Evolutionary conservation across 106 monocot genomes (phyloP).

Genomic region (Acorus gramineus): DNA sequence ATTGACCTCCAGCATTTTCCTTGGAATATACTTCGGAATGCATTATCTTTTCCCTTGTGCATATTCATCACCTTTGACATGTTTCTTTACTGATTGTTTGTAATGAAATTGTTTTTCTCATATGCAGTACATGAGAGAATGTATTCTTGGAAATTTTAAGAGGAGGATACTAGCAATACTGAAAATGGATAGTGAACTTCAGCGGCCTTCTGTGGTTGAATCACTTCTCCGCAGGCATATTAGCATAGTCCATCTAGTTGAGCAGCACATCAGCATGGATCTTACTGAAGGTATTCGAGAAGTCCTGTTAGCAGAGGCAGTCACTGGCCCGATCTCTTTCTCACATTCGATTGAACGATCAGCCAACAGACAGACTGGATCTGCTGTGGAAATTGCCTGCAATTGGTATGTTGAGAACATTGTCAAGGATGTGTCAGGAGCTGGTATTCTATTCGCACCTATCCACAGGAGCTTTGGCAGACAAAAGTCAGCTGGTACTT

Average conservation of each 20-base stretch:
- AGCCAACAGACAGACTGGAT: slow-evolving; percentile 31
- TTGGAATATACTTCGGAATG: too few relatives aligned
- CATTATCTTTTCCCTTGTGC: background rate
- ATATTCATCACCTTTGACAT: background rate
- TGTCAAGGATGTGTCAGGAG: slow-evolving; percentile 58
- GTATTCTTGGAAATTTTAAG: slow-evolving; percentile 82
- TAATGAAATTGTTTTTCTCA: background rate
- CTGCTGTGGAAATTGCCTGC: slow-evolving; percentile 56
- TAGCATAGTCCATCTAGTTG: slow-evolving; percentile 72
- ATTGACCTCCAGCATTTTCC: too few relatives aligned
- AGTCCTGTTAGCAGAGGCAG: slow-evolving; percentile 64
- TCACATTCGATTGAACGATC: slow-evolving; percentile 55
- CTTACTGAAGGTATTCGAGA: slow-evolving; percentile 82
- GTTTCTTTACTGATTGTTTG: background rate
- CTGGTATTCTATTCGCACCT: slow-evolving; percentile 51
- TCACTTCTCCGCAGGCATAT: slow-evolving; percentile 67
- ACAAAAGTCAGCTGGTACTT: slow-evolving; percentile 47
- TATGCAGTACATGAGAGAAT: slow-evolving; percentile 98
- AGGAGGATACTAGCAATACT: slow-evolving; percentile 61
- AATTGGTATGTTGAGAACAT: slow-evolving; percentile 89
- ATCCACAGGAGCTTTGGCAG: slow-evolving; percentile 60
- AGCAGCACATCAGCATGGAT: slow-evolving; percentile 98
- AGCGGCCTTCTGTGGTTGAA: slow-evolving; percentile 82
- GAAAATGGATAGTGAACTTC: slow-evolving; percentile 63
- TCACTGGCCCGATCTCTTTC: slow-evolving; percentile 43